Conservation (phyloP, 192 early-diverging fungal species). For the Pilaira anomala region DNA sequence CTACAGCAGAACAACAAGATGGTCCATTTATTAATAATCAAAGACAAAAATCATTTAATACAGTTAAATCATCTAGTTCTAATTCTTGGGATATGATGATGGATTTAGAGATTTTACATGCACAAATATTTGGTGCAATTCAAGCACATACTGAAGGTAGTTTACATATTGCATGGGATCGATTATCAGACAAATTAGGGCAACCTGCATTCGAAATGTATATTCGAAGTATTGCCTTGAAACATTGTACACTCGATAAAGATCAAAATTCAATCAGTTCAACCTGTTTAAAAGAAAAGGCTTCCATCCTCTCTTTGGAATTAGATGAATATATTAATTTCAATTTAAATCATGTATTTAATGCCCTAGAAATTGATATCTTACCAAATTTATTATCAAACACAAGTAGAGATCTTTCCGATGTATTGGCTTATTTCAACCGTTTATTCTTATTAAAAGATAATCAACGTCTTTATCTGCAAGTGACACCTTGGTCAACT, state of each 20-base stretch:
- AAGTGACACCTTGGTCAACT: constrained; percentile 13
- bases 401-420: constrained; percentile 15
- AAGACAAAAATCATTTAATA: neutral
- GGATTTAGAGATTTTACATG: constrained; percentile 29
- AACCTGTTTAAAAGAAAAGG: constrained; percentile 20
- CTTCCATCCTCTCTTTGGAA: constrained; percentile 1
- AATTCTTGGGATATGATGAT: constrained; percentile 11
- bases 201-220: constrained; percentile 21
- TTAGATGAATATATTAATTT: constrained; percentile 20
- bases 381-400: constrained; percentile 19
- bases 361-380: constrained; percentile 1
- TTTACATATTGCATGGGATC: constrained; percentile 25
- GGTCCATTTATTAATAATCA: neutral
- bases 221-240: neutral
- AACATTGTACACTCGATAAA: neutral
- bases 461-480: constrained; percentile 14
- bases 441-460: constrained; percentile 7
- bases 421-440: constrained; percentile 27
- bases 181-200: constrained; percentile 18
- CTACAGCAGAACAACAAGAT: neutral
- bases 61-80: neutral
- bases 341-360: constrained; percentile 6
- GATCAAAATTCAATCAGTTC: neutral
- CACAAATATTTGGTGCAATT: constrained; percentile 28
- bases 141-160: constrained; percentile 27